phyloP scores from a whole-genome alignment of 179 eudicot species.

The Nepenthes alata region DNA sequence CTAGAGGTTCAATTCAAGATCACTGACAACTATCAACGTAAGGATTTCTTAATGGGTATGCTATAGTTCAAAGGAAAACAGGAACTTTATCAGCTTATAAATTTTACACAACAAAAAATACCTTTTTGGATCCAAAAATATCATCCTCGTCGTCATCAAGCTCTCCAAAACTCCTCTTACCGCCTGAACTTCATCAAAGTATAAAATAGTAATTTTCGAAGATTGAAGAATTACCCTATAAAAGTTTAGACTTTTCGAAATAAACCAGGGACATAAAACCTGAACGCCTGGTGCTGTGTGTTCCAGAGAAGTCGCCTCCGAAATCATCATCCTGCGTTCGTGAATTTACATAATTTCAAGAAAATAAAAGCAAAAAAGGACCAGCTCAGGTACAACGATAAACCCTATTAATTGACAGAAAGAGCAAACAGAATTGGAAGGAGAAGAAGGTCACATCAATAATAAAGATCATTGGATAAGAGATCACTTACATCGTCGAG shows the following conservation, averaged over 20 bases:
- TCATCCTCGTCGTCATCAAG: slow-evolving; percentile 88
- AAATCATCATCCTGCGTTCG: slow-evolving; percentile 74
- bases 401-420: slow-evolving; percentile 3
- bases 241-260: background rate
- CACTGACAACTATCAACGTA: background rate
- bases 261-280: slow-evolving; percentile 24
- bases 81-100: background rate
- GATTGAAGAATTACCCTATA: background rate
- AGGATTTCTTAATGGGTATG: background rate
- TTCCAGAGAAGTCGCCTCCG: slow-evolving; percentile 72
- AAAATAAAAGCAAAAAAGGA: background rate
- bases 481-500: slow-evolving; percentile 52
- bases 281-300: slow-evolving; percentile 30
- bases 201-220: slow-evolving; percentile 1
- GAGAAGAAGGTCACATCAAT: background rate
- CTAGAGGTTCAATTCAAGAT: too few relatives aligned
- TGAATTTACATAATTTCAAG: background rate
- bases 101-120: slow-evolving; percentile 1
- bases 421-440: background rate
- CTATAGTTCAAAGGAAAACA: background rate
- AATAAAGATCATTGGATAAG: background rate
- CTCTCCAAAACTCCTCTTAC: slow-evolving; percentile 69
- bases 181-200: slow-evolving; percentile 25
- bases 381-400: background rate
- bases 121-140: slow-evolving; percentile 82